Percentiles rank a stretch among this genome's conserved stretches.
Conservation (phyloP, 164 flowering plant genomes). For the Macadamia integrifolia region DNA sequence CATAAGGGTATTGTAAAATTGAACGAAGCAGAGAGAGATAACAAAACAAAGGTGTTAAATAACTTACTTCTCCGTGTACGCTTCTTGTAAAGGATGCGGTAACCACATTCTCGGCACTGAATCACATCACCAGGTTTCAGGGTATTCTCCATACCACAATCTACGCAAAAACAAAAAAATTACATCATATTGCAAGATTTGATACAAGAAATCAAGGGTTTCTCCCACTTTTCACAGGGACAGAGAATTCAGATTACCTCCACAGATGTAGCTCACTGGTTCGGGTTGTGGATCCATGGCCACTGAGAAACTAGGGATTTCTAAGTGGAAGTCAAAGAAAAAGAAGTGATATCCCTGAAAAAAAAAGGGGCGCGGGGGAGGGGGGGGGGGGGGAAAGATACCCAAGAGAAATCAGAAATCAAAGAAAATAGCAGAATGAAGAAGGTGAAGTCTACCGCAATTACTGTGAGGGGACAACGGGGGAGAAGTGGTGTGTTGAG, state of each 20-base stretch:
- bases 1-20: no score
- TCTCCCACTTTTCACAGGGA: not conserved
- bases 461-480: no score
- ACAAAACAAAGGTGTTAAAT: no score
- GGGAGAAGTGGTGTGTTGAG: no score
- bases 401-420: no score
- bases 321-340: not conserved
- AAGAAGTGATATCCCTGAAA: no score
- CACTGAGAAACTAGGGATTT: not conserved
- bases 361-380: not conserved
- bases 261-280: conserved; percentile 82
- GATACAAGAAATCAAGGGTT: not conserved
- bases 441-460: no score
- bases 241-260: conserved; percentile 37
- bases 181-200: not conserved
- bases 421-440: no score
- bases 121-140: conserved; percentile 87
- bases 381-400: no score
- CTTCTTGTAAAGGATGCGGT: conserved; percentile 94
- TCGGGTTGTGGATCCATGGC: conserved; percentile 73
- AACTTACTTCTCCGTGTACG: conserved; percentile 81
- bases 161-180: conserved; percentile 22
- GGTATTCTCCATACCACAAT: conserved; percentile 86
- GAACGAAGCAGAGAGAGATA: no score
- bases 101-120: conserved; percentile 92